Percentiles rank a stretch among this genome's conserved stretches.
These are phyloP conservation scores for Microsporum audouinii DNA, from an alignment of 2,329 filamentous ascomycete genomes.

Conservation along the genomic window DNA sequence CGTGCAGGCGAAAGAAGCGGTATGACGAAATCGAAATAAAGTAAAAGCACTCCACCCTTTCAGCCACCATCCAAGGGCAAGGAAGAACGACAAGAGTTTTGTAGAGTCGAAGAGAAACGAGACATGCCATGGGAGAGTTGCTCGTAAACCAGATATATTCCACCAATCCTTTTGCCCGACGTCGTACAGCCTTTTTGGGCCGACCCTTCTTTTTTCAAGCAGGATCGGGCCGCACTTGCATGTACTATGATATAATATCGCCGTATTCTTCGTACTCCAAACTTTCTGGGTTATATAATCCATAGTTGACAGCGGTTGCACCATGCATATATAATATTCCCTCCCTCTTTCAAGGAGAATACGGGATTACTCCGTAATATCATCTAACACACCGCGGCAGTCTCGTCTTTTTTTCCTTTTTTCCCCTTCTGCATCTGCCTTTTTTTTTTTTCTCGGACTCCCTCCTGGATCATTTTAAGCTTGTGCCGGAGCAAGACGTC, in stretches of 20 bases:
- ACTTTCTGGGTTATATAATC: background rate
- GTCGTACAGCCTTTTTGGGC: conserved; percentile 3
- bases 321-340: background rate
- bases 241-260: conserved; percentile 4
- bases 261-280: conserved; percentile 3
- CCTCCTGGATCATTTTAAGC: background rate
- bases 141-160: background rate
- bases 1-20: conserved; percentile 1
- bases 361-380: conserved; percentile 3
- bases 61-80: background rate
- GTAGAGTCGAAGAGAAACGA: background rate
- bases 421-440: background rate
- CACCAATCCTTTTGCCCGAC: conserved; percentile 1
- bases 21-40: conserved; percentile 5
- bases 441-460: background rate
- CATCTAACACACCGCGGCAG: background rate
- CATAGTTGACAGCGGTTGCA: background rate
- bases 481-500: background rate
- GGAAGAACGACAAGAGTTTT: background rate
- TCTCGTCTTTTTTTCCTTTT: background rate
- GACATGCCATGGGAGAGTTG: background rate
- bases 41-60: background rate
- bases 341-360: background rate
- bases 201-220: conserved; percentile 3
- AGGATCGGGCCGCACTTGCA: conserved; percentile 6